These are phyloP conservation scores for Magnolia changhungtana DNA, from an alignment of 164 flowering plant species.

Conservation along the genomic window DNA sequence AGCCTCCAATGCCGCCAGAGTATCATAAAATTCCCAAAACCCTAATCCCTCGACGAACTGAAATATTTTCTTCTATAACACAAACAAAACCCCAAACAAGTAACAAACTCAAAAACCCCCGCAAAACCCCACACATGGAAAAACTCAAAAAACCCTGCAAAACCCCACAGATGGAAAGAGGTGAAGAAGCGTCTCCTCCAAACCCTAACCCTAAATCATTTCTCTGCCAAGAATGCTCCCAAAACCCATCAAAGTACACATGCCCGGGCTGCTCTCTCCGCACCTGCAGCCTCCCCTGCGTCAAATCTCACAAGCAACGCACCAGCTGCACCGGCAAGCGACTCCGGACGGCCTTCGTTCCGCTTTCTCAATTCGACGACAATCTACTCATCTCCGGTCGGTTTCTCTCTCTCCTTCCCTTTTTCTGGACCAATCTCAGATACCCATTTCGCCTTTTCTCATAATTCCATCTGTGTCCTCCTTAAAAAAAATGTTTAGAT, in stretches of 20 bases:
- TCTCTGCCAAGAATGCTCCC: conserved; percentile 25
- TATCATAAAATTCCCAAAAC: no score
- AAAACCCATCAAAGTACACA: conserved; percentile 24
- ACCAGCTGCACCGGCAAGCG: conserved; percentile 30
- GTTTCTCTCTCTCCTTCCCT: not conserved
- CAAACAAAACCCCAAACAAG: no score
- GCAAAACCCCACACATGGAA: not conserved
- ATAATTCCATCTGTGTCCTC: not conserved
- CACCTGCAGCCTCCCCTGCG: conserved; percentile 31
- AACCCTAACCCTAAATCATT: conserved; percentile 11
- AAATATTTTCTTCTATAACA: no score
- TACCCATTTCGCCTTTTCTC: conserved; percentile 1
- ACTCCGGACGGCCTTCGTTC: conserved; percentile 20
- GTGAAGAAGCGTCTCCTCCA: conserved; percentile 1
- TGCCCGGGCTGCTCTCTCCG: conserved; percentile 34
- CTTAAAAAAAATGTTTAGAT: conserved; percentile 27
- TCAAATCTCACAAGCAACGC: conserved; percentile 32
- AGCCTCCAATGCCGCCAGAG: no score
- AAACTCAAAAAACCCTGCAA: not conserved
- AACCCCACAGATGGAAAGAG: not conserved
- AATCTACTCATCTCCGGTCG: conserved; percentile 27
- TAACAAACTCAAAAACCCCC: no score
- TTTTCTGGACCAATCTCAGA: not conserved
- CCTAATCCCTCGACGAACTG: no score
- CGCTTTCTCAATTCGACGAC: conserved; percentile 30